Evolutionary conservation across 345 rosid genomes (phyloP), one percentile per base, ranked within the genome.

Genomic region (Raphanus sativus): DNA sequence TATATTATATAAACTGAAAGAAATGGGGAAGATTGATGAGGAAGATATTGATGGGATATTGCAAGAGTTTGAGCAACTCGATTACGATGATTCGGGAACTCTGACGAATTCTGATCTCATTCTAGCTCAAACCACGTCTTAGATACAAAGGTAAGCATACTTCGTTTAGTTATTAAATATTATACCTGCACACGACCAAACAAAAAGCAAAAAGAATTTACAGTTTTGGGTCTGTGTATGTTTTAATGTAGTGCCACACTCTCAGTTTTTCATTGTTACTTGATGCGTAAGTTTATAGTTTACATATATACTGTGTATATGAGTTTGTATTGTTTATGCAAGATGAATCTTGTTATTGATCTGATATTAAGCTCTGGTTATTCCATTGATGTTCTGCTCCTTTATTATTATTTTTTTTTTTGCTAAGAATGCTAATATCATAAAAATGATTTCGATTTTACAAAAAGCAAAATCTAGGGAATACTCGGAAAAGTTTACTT

Each of bases 1-100:
- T 64, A 28, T 86, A 8, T 4, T 89, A 25, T 86, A 84, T 50
- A 90, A 90, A 85, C 97, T 90, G 9, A 87, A 87, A 82, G 96
- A 92, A 84, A 89, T 62, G 40, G 65, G 65, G 65, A 62, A 62
- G 24, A 30, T 62, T 30, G 65, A 62, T 30, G 65, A 62, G 65
- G 36, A 62, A 30, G 40, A 62, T 62, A 62, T 62, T 62, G 65
- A 3, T 62, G 40, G 65, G 40, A 62, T 62, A 30, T 13, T 30
- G 65, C 24, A n/a, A 61, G 65, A 61, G 38, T 61, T 61, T 61
- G 65, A 30, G 40, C 21, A 62, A 62, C 65, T 62, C 0, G 65
- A 62, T 30, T 62, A 62, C 40, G 65, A 62, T n/a, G 65, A 62
- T 13, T 62, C 65, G 11, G 38, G 65, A 62, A 62, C 65, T 62